A percentile compares a stretch with the other conserved stretches of the same genome.
phyloP scores from a whole-genome alignment of 2,329 filamentous ascomycete genomes.

The Arachnomyces sp. region DNA sequence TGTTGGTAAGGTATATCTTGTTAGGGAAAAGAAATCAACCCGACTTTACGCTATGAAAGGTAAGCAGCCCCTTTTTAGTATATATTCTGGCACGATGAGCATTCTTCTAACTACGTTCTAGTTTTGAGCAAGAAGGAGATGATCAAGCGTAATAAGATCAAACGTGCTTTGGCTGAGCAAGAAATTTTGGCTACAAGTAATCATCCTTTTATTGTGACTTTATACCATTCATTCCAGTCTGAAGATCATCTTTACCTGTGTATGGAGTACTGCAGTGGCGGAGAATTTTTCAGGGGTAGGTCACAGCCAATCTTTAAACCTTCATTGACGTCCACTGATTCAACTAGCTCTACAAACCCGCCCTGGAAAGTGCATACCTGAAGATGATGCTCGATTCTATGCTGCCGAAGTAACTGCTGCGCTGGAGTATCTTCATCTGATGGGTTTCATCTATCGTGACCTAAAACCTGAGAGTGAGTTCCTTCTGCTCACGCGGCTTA shows the following conservation, averaged over 20 bases:
- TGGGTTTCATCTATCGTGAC: conserved; percentile 99
- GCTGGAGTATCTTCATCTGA: conserved; percentile 91
- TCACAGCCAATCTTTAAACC: conserved; percentile 1
- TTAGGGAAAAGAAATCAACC: conserved; percentile 94
- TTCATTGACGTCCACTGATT: neutral
- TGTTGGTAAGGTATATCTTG: conserved; percentile 95
- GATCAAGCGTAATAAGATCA: conserved; percentile 99
- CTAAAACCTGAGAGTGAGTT: conserved; percentile 89
- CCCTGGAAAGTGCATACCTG: conserved; percentile 92
- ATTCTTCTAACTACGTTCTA: conserved; percentile 34
- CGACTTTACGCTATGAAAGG: conserved; percentile 98
- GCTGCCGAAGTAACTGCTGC: conserved; percentile 95
- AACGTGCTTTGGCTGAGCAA: conserved; percentile 92
- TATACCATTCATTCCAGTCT: conserved; percentile 98
- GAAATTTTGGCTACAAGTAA: conserved; percentile 98
- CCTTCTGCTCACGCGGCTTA: no score
- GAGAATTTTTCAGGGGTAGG: conserved; percentile 81
- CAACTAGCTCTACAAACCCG: conserved; percentile 76
- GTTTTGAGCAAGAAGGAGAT: conserved; percentile 99
- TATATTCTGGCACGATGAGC: neutral
- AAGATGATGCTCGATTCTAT: conserved; percentile 95
- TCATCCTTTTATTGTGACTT: conserved; percentile 95
- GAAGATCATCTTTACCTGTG: conserved; percentile 98
- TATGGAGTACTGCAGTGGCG: conserved; percentile 99
- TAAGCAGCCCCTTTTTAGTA: conserved; percentile 36